Conservation (phyloP, 225 moss, liverwort and hornwort genomes). For the Thuidium tamariscinum region DNA sequence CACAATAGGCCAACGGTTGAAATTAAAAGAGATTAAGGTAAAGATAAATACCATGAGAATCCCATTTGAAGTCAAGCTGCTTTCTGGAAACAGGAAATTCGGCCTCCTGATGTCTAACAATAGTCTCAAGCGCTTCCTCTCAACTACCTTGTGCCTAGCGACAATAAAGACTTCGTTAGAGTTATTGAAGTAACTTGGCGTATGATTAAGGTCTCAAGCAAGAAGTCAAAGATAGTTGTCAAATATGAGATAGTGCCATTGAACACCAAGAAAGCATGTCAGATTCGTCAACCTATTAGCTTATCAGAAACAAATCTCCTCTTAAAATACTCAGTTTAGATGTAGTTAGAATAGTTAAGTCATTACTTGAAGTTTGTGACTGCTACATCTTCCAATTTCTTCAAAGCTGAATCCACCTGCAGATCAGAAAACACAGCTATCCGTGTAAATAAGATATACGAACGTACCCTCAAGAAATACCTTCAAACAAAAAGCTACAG, state of each 20-base stretch:
- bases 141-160: constrained; percentile 38
- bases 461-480: neutral
- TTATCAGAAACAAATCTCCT: neutral
- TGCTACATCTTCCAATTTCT: constrained; percentile 39
- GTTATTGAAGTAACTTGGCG: neutral
- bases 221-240: neutral
- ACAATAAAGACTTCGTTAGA: constrained; percentile 6
- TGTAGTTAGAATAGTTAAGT: neutral
- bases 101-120: constrained; percentile 63
- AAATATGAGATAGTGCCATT: neutral
- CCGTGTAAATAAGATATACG: neutral
- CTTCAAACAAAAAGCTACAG: neutral
- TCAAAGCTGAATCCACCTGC: constrained; percentile 43
- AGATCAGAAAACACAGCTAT: neutral
- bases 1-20: neutral
- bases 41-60: constrained; percentile 47
- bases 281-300: neutral
- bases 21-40: neutral
- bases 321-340: neutral
- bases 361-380: constrained; percentile 37
- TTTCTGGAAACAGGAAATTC: constrained; percentile 77
- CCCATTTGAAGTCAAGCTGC: constrained; percentile 43
- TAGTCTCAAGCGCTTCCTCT: constrained; percentile 55
- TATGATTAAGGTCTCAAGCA: neutral
- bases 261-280: neutral